Evolutionary conservation across 352 stramenopile species (phyloP), one percentile per base, ranked within the genome.

Genomic region (Pythium phragmiticola): DNA sequence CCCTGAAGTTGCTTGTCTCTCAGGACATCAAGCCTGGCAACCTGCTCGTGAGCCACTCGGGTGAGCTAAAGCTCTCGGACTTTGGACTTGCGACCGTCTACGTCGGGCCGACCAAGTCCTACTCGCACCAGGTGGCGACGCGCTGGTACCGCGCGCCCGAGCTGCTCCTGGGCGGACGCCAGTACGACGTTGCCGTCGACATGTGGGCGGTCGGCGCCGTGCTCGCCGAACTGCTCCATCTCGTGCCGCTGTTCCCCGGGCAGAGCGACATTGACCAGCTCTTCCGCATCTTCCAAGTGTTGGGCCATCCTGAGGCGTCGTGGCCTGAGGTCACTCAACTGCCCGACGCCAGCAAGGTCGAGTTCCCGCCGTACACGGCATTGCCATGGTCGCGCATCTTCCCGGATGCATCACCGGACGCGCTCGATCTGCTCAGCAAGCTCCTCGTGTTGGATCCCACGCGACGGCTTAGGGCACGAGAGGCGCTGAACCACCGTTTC

Each of bases 191-290:
- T 0, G 72, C 70, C 2, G 76, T 92, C 30, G 85, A 94, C 63
- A 80, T 94, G 74, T 94, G 85, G 84, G 68, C 74, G 9, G 74
- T 91, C 7, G 85, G 84, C 21, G 71, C 77, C 13, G 74, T 94
- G 39, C 73, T 91, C 17, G 84, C 76, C 30, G 84, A 94, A 60
- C 53, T 94, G 50, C 57, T 94, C 49, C 70, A 75, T 33, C 62
- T 75, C 17, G 77, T 77, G 19, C 79, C 87, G 46, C 68, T 92
- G 36, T 94, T 96, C 53, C 66, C 81, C n/a, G 87, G 82, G 0
- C 77, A 90, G 59, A 92, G 84, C 55, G 82, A 94, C 65, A 81
- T 94, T 39, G 84, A 94, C 60, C 84, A 96, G 65, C 76, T 96
- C 34, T 89, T 80, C 42, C 79, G 81, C 34, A 69, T 96, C 34